Evolutionary conservation across 768 basidiomycete genomes (phyloP).

Genomic region (Suillus hirtellus): DNA sequence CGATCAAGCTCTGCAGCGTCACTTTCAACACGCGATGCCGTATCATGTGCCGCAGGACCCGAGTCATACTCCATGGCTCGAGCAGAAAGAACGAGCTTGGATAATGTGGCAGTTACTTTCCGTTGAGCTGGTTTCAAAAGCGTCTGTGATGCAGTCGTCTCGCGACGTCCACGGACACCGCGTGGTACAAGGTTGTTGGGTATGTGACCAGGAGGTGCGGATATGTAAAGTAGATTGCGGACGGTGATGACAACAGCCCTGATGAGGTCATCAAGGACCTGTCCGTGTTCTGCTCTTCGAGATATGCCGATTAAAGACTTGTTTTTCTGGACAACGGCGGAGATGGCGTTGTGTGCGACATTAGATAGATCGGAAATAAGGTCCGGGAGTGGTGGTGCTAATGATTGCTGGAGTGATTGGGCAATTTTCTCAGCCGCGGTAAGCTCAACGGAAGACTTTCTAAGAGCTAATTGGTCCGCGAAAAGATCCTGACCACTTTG

Average conservation of each 20-base stretch:
- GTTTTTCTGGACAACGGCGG: constrained; percentile 57
- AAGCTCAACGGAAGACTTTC: constrained; percentile 40
- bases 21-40: constrained; percentile 67
- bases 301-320: constrained; percentile 47
- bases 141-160: constrained; percentile 48
- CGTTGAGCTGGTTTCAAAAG: constrained; percentile 79
- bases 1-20: constrained; percentile 77
- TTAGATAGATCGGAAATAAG: constrained; percentile 62
- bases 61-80: constrained; percentile 87
- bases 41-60: constrained; percentile 59
- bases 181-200: constrained; percentile 54
- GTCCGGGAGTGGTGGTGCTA: constrained; percentile 59
- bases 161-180: constrained; percentile 45
- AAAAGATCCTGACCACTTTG: constrained; percentile 28
- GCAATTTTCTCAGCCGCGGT: constrained; percentile 72
- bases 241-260: constrained; percentile 66
- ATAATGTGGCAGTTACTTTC: constrained; percentile 86
- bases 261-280: constrained; percentile 63
- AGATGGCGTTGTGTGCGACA: constrained; percentile 57
- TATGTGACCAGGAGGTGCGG: constrained; percentile 62
- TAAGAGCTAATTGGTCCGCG: constrained; percentile 17
- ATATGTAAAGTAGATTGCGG: constrained; percentile 72
- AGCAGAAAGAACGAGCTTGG: constrained; percentile 87
- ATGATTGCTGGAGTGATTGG: constrained; percentile 58
- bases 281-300: constrained; percentile 55